Evolutionary conservation across 2,329 filamentous ascomycete genomes (phyloP), one percentile per base, ranked within the genome.

Genomic region (Chrysosphaeria jannelii): DNA sequence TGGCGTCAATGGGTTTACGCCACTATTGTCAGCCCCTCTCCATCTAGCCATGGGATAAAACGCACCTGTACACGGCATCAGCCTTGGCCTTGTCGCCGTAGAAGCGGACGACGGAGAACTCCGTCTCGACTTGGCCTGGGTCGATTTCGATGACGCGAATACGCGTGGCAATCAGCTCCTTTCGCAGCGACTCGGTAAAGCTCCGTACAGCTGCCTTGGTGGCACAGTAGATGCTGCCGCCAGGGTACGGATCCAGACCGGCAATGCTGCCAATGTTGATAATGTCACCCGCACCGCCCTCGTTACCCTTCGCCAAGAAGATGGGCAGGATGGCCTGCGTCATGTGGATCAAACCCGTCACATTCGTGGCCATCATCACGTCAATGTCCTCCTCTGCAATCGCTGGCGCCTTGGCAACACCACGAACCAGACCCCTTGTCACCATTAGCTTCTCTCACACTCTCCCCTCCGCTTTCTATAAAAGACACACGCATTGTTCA

Each of bases 201-300:
- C 57, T 69, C 34, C 70, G 61, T 26, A 90, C 69, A 2, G 79
- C 79, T 11, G 78, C 75, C 47, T 91, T 91, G 28, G 72, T 79
- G 1, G 78, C 75, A 43, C 79, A 90, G 55, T 91, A 91, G 39
- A 90, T 88, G 40, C 66, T 65, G 14, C 79, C 79, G 23, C 76
- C 75, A 1, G 63, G 52, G 42, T 90, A 91, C 8, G 74, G 58
- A 35, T 89, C 78, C 21, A 78, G 59, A 14, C 76, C 79, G n/a
- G 79, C 79, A 38, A 90, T 79, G 33, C 68, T 78, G 30, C 79
- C 79, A 37, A 91, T 48, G 39, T 91, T 93, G 49, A 97, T 89
- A 41, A 97, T 79, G 41, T 93, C 85, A 35, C 81, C 81, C 20
- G 58, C 51, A 27, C 78, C 79, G 28, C 71, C 68, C 27, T 81